Conservation (phyloP, 306 rosid species). For the Notholithocarpus densiflorus region DNA sequence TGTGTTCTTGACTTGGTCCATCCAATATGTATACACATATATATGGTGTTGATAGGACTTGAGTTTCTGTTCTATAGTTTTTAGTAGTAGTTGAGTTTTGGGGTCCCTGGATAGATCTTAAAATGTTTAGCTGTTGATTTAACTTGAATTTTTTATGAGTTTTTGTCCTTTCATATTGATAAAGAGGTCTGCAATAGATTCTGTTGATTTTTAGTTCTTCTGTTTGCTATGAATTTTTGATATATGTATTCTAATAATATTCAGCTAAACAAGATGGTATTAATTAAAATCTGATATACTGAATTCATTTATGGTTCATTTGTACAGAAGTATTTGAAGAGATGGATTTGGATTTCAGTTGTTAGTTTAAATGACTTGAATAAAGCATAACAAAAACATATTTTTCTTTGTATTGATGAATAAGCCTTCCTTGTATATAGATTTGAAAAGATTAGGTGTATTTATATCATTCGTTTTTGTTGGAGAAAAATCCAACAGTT, state of each 20-base stretch:
- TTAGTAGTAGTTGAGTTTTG: not conserved
- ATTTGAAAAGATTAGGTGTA: no score
- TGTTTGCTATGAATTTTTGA: not conserved
- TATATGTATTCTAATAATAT: not conserved
- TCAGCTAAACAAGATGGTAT: not conserved
- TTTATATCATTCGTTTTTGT: no score
- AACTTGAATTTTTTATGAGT: not conserved
- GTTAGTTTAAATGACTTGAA: no score
- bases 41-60: not conserved
- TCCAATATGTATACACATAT: not conserved
- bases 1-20: not conserved
- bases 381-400: no score
- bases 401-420: no score
- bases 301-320: not conserved
- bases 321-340: no score
- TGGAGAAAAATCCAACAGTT: no score
- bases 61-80: not conserved
- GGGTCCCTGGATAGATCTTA: not conserved
- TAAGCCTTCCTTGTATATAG: no score
- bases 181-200: not conserved
- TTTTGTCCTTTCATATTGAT: not conserved
- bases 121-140: not conserved
- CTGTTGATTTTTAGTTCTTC: not conserved
- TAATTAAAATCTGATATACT: not conserved
- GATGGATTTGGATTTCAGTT: no score